Percentiles rank a stretch among this genome's conserved stretches.
These are phyloP conservation scores for Nannizzia gypsea DNA, from an alignment of 2,329 filamentous ascomycete genomes.

Conservation along the genomic window DNA sequence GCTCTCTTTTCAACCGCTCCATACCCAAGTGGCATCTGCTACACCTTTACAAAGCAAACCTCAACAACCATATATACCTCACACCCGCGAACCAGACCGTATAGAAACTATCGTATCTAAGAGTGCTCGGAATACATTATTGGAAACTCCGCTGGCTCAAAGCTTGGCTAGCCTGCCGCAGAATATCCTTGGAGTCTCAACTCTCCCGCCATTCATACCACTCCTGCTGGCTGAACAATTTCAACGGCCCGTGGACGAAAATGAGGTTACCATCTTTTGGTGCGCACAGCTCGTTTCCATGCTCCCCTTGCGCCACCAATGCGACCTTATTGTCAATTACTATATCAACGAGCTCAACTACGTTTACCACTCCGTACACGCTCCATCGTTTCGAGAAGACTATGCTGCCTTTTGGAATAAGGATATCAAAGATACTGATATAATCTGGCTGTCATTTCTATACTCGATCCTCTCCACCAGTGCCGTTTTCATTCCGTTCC, in stretches of 20 bases:
- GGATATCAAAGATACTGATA: slow-evolving; percentile 18
- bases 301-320: slow-evolving; percentile 16
- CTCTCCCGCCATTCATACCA: background rate
- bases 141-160: background rate
- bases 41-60: background rate
- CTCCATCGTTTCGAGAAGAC: slow-evolving; percentile 17
- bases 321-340: slow-evolving; percentile 20
- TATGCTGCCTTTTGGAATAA: slow-evolving; percentile 21
- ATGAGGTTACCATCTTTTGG: slow-evolving; percentile 16
- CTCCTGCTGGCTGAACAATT: background rate
- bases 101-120: background rate
- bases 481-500: slow-evolving; percentile 20
- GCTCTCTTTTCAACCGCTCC: background rate
- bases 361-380: slow-evolving; percentile 21
- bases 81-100: background rate
- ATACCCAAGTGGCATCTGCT: background rate
- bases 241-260: background rate
- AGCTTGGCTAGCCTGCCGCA: background rate
- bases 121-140: background rate
- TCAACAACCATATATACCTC: background rate
- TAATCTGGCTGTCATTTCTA: slow-evolving; percentile 24
- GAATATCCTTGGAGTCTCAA: background rate
- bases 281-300: slow-evolving; percentile 16
- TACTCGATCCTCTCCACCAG: slow-evolving; percentile 22
- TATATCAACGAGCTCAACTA: slow-evolving; percentile 25